These are phyloP conservation scores for Fusarium nisikadoi DNA, from an alignment of 2,329 filamentous ascomycete genomes.

Conservation along the genomic window DNA sequence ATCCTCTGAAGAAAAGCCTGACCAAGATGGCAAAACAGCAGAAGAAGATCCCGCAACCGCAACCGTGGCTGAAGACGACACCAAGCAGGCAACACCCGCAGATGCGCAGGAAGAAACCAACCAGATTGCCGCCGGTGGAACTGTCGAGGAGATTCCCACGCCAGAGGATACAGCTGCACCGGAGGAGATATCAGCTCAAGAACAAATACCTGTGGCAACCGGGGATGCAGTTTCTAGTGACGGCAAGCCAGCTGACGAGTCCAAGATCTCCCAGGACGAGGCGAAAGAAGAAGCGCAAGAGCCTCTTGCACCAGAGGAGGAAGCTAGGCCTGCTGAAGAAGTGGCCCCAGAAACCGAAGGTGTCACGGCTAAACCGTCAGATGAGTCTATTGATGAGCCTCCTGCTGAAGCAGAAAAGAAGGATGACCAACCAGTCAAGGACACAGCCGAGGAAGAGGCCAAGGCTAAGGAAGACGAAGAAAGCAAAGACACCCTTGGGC, in stretches of 20 bases:
- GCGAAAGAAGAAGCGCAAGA: conserved; percentile 31
- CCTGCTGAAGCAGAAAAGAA: conserved; percentile 35
- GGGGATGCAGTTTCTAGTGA: conserved; percentile 36
- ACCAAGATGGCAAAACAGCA: conserved; percentile 22
- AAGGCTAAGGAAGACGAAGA: conserved; percentile 48
- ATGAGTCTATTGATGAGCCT: conserved; percentile 31
- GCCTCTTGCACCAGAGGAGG: conserved; percentile 21
- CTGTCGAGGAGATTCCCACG: not conserved
- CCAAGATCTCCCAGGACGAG: conserved; percentile 24
- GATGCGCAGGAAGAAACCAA: conserved; percentile 10
- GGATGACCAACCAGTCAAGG: conserved; percentile 17
- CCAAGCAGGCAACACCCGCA: conserved; percentile 1
- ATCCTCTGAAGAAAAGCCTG: conserved; percentile 16
- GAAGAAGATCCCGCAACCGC: conserved; percentile 10
- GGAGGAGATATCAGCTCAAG: conserved; percentile 16
- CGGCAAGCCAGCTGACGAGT: conserved; percentile 39
- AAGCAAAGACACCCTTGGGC: conserved; percentile 53
- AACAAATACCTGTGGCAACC: conserved; percentile 9
- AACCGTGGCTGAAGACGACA: conserved; percentile 5
- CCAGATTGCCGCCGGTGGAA: conserved; percentile 7
- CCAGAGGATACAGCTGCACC: conserved; percentile 6
- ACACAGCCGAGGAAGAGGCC: conserved; percentile 23
- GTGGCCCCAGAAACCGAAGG: conserved; percentile 33
- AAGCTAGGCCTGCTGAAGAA: conserved; percentile 31
- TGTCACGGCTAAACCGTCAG: conserved; percentile 12